phyloP scores from a whole-genome alignment of 108 stramenopile species.

The Discostella stelligeroides region DNA sequence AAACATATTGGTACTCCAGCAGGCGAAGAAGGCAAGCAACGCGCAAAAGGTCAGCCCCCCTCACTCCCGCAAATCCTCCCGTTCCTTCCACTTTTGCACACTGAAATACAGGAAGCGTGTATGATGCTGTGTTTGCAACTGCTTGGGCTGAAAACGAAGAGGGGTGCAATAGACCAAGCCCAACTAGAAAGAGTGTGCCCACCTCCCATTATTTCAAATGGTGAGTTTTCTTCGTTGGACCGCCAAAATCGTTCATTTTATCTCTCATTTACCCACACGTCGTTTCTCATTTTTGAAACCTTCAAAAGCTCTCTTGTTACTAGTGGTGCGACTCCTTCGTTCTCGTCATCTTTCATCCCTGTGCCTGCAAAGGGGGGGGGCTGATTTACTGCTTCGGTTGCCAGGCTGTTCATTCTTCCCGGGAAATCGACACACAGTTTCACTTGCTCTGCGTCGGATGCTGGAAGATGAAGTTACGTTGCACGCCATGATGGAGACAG shows the following conservation, averaged over 20 bases:
- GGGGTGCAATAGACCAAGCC: slow-evolving; percentile 17
- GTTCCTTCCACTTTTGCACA: slow-evolving; percentile 67
- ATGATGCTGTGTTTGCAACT: slow-evolving; percentile 67
- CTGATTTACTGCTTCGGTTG: slow-evolving; percentile 71
- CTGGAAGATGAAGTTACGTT: slow-evolving; percentile 88
- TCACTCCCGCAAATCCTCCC: slow-evolving; percentile 56
- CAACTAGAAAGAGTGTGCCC: slow-evolving; percentile 35
- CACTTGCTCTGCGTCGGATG: slow-evolving; percentile 77
- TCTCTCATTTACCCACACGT: not conserved
- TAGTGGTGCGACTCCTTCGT: slow-evolving; percentile 80
- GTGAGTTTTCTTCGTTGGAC: not conserved
- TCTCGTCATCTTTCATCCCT: slow-evolving; percentile 57
- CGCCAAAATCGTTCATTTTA: not conserved
- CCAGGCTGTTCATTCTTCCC: slow-evolving; percentile 66
- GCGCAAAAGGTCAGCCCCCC: slow-evolving; percentile 14
- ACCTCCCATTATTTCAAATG: slow-evolving; percentile 53
- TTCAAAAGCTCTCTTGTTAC: slow-evolving; percentile 55
- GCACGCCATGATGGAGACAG: slow-evolving; percentile 89
- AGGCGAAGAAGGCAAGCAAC: slow-evolving; percentile 9
- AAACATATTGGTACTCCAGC: slow-evolving; percentile 10
- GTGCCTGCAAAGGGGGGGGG: slow-evolving; percentile 75
- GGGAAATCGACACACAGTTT: slow-evolving; percentile 70
- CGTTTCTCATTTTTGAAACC: not conserved
- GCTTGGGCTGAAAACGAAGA: slow-evolving; percentile 52
- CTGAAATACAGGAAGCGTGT: slow-evolving; percentile 49